Evolutionary conservation across 768 basidiomycete species (phyloP), one percentile per base, ranked within the genome.

Genomic region (Hygrocybe coccinea): DNA sequence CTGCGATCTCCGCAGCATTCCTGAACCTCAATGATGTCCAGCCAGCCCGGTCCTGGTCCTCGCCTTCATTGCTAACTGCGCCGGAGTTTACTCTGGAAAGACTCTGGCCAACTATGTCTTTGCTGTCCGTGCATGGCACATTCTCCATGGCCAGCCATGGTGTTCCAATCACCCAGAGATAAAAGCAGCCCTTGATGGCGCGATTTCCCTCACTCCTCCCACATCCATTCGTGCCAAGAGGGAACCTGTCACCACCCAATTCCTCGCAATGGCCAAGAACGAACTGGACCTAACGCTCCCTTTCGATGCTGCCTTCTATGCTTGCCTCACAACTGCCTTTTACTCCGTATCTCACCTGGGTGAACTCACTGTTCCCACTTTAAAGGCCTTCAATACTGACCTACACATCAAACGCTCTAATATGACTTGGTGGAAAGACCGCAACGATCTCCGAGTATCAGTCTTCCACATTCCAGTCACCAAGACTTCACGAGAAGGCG

Each of bases 51-150:
- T 36, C 0, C 50, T 78, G 0, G 17, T 80, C 0, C 25, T 59
- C 10, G 35, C 64, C 0, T 77, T 74, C 29, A 55, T 76, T 0
- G 47, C 74, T 0, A 59, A n/a, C 1, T 56, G 69, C 0, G 69
- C 69, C 0, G 75, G 74, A 0, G 36, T 65, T 0, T 74, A 74
- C 54, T 54, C 74, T 0, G 65, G 63, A 0, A 58, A 51, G 15
- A 65, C 74, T 0, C 57, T 79, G 0, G 38, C 49, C 1, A 79
- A 77, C 60, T 77, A 75, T 52, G 19, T 77, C 0, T 56, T 59
- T 2, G 74, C 71, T 0, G 44, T 80, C 1, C 59, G 70, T 2
- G 77, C 79, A 1, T 81, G 79, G 79, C 78, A 82, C 58, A 62
- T 73, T 1, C 50, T 80, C 0, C 77, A 82, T 53, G 65, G 76